phyloP scores from a whole-genome alignment of 2,329 filamentous ascomycete genomes.

The Hypocreales sp. region DNA sequence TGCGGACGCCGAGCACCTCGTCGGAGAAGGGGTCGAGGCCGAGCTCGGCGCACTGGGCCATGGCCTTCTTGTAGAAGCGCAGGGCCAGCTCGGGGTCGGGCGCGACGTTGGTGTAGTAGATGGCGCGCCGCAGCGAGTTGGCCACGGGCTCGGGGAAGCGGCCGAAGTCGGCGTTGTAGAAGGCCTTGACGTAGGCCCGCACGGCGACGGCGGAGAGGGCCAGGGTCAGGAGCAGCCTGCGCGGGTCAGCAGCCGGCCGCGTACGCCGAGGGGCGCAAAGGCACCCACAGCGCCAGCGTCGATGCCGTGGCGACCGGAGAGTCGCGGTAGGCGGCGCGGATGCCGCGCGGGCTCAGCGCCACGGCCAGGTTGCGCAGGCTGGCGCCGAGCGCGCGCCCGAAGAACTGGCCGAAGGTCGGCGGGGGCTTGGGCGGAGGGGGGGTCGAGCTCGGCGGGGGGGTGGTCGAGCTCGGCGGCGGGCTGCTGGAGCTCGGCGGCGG shows the following conservation, averaged over 20 bases:
- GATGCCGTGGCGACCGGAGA: slow-evolving; percentile 14
- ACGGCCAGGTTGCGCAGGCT: slow-evolving; percentile 18
- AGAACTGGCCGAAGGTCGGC: slow-evolving; percentile 15
- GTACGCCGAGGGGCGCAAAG: no score
- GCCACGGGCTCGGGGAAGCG: slow-evolving; percentile 55
- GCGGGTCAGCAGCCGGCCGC: neutral
- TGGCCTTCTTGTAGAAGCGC: slow-evolving; percentile 68
- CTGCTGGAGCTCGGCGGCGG: no score
- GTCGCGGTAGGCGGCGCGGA: slow-evolving; percentile 18
- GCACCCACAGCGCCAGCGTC: slow-evolving; percentile 15
- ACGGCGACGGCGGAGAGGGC: slow-evolving; percentile 15
- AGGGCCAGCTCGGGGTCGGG: slow-evolving; percentile 63
- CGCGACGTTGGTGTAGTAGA: slow-evolving; percentile 72
- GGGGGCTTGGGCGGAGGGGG: no score
- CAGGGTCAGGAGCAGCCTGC: slow-evolving; percentile 14
- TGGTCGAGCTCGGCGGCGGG: no score
- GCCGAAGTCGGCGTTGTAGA: slow-evolving; percentile 39
- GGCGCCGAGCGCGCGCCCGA: slow-evolving; percentile 14
- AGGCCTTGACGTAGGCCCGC: slow-evolving; percentile 35
- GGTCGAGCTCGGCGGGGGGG: no score
- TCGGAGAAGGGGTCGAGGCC: slow-evolving; percentile 81
- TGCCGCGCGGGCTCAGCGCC: slow-evolving; percentile 18
- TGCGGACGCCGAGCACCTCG: slow-evolving; percentile 78
- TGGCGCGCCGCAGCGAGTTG: slow-evolving; percentile 62
- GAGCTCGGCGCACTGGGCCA: slow-evolving; percentile 56